These are phyloP conservation scores for Curvularia spicifera DNA, from an alignment of 2,329 filamentous ascomycete genomes.

Conservation along the genomic window DNA sequence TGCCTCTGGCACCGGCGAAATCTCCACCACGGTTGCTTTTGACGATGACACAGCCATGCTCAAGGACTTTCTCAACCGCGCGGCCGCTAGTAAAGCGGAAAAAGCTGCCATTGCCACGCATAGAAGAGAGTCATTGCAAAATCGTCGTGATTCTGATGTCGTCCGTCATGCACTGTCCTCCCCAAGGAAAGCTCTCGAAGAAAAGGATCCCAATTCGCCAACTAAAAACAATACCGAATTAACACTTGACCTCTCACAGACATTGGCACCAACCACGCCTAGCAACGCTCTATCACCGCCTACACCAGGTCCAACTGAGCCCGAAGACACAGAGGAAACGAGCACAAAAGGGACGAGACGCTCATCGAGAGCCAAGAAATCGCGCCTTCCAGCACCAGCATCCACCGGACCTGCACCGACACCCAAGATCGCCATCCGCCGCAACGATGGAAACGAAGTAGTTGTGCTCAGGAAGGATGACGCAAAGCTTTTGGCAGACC, in stretches of 20 bases:
- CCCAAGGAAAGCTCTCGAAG: constrained; percentile 53
- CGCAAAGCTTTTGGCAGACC: constrained; percentile 55
- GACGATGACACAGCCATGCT: constrained; percentile 58
- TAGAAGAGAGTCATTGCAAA: constrained; percentile 53
- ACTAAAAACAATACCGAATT: constrained; percentile 46
- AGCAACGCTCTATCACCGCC: constrained; percentile 28
- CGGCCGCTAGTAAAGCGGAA: constrained; percentile 55
- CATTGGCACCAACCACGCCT: constrained; percentile 32
- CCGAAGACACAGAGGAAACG: constrained; percentile 25
- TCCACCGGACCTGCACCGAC: constrained; percentile 26
- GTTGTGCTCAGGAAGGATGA: constrained; percentile 57
- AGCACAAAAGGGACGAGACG: constrained; percentile 35
- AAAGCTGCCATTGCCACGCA: constrained; percentile 43
- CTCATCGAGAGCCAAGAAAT: constrained; percentile 44
- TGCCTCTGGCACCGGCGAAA: constrained; percentile 36
- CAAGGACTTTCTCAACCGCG: constrained; percentile 57
- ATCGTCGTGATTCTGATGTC: constrained; percentile 56
- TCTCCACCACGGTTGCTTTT: constrained; percentile 45
- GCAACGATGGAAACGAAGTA: constrained; percentile 50
- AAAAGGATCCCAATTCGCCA: constrained; percentile 58
- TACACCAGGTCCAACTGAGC: constrained; percentile 16
- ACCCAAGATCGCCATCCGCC: constrained; percentile 55
- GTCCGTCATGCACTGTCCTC: constrained; percentile 56
- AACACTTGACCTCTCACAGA: constrained; percentile 42
- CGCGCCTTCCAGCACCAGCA: constrained; percentile 43